These are phyloP conservation scores for Pulveroboletus ravenelii DNA, from an alignment of 768 basidiomycete species.

Conservation along the genomic window DNA sequence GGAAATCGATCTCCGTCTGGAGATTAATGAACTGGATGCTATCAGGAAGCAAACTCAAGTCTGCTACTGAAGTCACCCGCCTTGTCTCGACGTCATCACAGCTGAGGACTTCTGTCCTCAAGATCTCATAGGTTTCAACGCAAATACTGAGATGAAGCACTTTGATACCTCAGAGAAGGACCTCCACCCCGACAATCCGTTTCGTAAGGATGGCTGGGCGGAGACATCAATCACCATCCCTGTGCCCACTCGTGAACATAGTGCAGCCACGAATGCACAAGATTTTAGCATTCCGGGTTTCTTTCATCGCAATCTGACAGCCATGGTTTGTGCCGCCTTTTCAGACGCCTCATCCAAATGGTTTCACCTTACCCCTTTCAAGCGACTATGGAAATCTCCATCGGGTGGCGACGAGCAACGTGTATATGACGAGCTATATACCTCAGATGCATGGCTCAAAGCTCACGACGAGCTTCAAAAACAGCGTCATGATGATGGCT, in stretches of 20 bases:
- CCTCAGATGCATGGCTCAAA: constrained; percentile 15
- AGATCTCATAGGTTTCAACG: background rate
- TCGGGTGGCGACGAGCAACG: background rate
- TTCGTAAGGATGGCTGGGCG: background rate
- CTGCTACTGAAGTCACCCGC: background rate
- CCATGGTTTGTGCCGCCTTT: constrained; percentile 7
- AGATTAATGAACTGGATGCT: background rate
- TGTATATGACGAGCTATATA: constrained; percentile 22
- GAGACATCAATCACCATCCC: background rate
- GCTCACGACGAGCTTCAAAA: constrained; percentile 21
- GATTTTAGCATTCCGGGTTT: background rate
- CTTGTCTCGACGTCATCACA: background rate
- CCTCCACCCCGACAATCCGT: background rate
- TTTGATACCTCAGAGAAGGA: background rate
- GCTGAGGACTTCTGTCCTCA: background rate
- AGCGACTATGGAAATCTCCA: constrained; percentile 10
- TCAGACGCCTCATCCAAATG: background rate
- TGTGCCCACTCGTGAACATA: background rate
- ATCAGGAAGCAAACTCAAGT: background rate
- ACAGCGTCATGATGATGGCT: constrained; percentile 4
- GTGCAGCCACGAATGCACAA: background rate
- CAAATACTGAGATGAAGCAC: background rate
- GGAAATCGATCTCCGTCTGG: background rate
- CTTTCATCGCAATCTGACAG: background rate
- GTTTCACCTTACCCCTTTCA: constrained; percentile 24